Evolutionary conservation across 2,329 filamentous ascomycete genomes (phyloP), one percentile per base, ranked within the genome.

Genomic region (Curvularia sp.): DNA sequence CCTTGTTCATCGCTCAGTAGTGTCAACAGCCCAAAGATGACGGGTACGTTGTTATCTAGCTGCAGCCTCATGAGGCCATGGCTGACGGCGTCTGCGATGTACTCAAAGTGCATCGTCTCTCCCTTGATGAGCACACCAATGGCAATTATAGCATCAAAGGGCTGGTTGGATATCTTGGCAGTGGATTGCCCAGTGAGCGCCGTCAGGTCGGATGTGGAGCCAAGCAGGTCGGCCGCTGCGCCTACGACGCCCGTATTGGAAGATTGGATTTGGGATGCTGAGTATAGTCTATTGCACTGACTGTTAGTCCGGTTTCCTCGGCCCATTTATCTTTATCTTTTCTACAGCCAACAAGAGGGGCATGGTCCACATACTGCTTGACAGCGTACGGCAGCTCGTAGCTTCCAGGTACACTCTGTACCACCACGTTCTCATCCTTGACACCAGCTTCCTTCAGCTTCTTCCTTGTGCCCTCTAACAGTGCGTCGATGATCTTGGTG

Each of bases 71-170:
- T 99, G 60, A 99, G 84, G 6, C 92, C 95, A 61, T 97, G 92
- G 57, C 88, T 92, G 6, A 96, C 93, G 39, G 92, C 87, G 65
- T 98, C 95, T 41, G 93, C 86, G 71, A 99, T 99, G 81, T 99
- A 98, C 80, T 99, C 95, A 74, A 99, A 99, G 80, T 99, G 95
- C 93, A 97, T 97, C 6, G 95, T 98, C 80, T 96, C 91, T 77
- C 95, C 95, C 83, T 99, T 99, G 81, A 99, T 97, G 60, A 99
- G 86, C 55, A 97, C 93, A 55, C 95, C 95, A 67, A 99, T 91
- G 52, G 95, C 93, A 66, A 99, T 93, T 64, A 99, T 88, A 62
- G 95, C 95, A 75, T 98, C 94, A 72, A 98, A 98, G 19, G 92
- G 87, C 49, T 55, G 67, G 55, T 65, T 67, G 13, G 66, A 66